Base-by-base conservation (phyloP, 2,329 filamentous ascomycete genomes). In the Monilinia fructicola region DNA sequence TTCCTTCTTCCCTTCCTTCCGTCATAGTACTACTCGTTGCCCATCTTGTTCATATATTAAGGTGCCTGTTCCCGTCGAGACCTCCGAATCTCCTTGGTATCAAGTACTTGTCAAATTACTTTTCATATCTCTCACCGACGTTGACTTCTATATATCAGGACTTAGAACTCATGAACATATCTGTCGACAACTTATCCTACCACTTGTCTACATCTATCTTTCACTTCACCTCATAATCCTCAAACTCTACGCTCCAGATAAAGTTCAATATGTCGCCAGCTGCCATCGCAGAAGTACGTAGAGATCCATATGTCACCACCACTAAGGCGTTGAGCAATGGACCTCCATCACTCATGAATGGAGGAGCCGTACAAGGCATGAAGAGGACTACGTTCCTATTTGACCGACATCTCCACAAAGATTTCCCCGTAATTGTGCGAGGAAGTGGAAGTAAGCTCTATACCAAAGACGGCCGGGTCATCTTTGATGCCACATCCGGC, bases 401-500 rank as follows among this genome's bases (percentile, higher is more conserved):
- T 18, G 73, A 74, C 55, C 67, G 75, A 50, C 59, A 74, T 55
- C 70, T 77, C 10, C 72, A 75, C 50, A 74, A 73, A 46, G 55
- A 70, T 9, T 75, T 72, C 14, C 72, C 72, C 6, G 64, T 74
- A n/a, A 72, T 76, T 9, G 66, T 69, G 38, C 54, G 70, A 16
- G 73, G 66, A 28, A 68, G 73, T 40, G 75, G 75, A 21, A 73
- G 72, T 67, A 71, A 73, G 16, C 61, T 77, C 14, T 66, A 71
- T 38, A 71, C 75, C 7, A 67, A 69, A n/a, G 73, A 76, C 63
- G 88, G 87, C 1, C 81, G 83, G 31, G 80, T 78, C 44, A 83
- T 95, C 54, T 83, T 93, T 18, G 91, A 95, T 75, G 88, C 86
- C 1, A 90, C 88, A 26, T 85, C 88, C 38, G 91, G 91, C 26